A percentile compares a stretch with the other conserved stretches of the same genome.
Conservation (phyloP, 2,329 filamentous ascomycete genomes). For the Pseudogymnoascus verrucosus region DNA sequence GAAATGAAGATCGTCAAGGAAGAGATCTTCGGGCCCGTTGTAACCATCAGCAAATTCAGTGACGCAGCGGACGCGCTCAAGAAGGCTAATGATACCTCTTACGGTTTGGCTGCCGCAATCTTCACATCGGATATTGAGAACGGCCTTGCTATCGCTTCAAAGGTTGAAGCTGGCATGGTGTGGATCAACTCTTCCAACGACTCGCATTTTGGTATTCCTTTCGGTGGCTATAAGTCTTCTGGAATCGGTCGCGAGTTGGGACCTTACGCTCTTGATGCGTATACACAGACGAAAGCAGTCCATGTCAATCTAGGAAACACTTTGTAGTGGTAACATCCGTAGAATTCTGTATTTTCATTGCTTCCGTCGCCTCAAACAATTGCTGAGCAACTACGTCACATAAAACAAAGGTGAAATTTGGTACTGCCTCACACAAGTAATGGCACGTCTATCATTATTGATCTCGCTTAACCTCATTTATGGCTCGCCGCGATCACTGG, state of each 20-base stretch:
- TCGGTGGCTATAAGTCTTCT: conserved; percentile 65
- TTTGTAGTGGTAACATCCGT: no score
- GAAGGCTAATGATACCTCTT: conserved; percentile 47
- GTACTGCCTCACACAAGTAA: no score
- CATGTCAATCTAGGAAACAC: no score
- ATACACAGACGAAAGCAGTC: conserved; percentile 39
- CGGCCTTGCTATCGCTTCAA: neutral
- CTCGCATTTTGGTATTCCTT: conserved; percentile 53
- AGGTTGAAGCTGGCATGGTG: neutral
- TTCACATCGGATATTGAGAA: conserved; percentile 51
- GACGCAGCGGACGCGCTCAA: conserved; percentile 53
- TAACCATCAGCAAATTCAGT: conserved; percentile 59
- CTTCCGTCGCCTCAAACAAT: no score
- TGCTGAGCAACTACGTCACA: no score
- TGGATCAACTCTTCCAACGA: conserved; percentile 45
- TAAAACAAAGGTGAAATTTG: no score
- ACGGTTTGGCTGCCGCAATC: conserved; percentile 56
- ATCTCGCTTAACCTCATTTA: no score
- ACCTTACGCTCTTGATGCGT: conserved; percentile 54
- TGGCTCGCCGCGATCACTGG: no score
- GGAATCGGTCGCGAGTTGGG: conserved; percentile 68
- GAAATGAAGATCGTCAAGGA: conserved; percentile 63
- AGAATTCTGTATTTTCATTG: no score
- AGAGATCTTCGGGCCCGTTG: conserved; percentile 64
- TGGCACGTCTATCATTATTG: no score